A percentile compares a stretch with the other conserved stretches of the same genome.
Evolutionary conservation across 805 yeast species (phyloP).

Genomic region (Wickerhamia fluorescens): DNA sequence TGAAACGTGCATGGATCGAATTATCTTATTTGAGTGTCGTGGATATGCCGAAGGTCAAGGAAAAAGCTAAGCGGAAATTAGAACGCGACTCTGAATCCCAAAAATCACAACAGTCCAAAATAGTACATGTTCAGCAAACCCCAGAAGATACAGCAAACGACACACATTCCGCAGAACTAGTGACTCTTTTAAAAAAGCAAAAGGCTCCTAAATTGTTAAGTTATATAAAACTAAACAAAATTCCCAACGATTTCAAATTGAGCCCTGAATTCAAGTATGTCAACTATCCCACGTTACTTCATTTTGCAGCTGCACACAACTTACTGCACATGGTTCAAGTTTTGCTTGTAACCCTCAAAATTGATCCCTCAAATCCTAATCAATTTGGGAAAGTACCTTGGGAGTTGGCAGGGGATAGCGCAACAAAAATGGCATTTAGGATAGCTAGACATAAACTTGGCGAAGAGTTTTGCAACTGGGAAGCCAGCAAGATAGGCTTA

Average conservation of each 20-base stretch:
- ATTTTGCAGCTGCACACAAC: constrained; percentile 67
- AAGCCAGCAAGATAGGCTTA: constrained; percentile 53
- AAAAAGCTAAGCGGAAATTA: constrained; percentile 14
- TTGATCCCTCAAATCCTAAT: constrained; percentile 59
- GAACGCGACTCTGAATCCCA: constrained; percentile 4
- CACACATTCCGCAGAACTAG: constrained; percentile 49
- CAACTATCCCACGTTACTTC: constrained; percentile 67
- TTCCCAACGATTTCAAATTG: constrained; percentile 44
- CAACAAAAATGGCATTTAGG: constrained; percentile 53
- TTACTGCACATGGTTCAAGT: constrained; percentile 59
- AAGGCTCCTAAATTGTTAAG: constrained; percentile 68
- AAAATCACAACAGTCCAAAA: constrained; percentile 7
- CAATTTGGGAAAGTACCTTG: constrained; percentile 55
- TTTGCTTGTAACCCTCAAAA: constrained; percentile 55
- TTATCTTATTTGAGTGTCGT: constrained; percentile 52
- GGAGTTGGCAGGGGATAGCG: constrained; percentile 49
- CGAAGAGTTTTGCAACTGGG: constrained; percentile 67
- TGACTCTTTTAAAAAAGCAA: constrained; percentile 58
- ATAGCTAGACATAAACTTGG: constrained; percentile 62
- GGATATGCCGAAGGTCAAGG: constrained; percentile 45
- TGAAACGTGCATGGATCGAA: constrained; percentile 79
- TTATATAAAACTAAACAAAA: constrained; percentile 51
- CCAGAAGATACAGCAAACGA: constrained; percentile 32
- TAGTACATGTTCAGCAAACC: no score
- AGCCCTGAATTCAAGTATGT: constrained; percentile 48